Base-by-base conservation (phyloP, 805 yeast genomes). In the Metschnikowia gruessii region DNA sequence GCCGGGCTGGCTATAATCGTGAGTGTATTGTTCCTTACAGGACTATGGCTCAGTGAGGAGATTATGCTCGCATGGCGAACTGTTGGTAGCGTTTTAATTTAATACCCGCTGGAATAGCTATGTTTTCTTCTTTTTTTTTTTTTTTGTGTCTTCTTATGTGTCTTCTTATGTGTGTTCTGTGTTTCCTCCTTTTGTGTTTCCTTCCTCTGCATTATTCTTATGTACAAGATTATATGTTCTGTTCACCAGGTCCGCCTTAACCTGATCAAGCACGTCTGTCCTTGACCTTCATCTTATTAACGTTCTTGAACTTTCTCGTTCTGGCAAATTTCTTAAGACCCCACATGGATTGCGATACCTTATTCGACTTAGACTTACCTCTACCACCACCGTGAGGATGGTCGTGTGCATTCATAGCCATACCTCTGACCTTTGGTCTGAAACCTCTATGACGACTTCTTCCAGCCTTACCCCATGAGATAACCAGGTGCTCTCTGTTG, bases 351-450 rank as follows among this genome's bases (percentile, higher is more conserved):
- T 86, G 88, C 16, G 98, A 87, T 49, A 86, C 78, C 74, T 89
- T 92, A 71, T 92, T 91, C 54, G 96, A 88, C 82, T 94, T 94
- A 51, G 96, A 87, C 70, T 94, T 94, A 81, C 99, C 99, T 79
- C 99, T 84, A 73, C 99, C 99, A 84, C 99, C 99, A 77, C 99
- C 99, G 62, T 89, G 91, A 55, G 99, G 99, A 75, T 94, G 99
- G 69, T 94, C 97, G 64, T 83, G 81, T 54, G 94, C 94, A 72
- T 94, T 94, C 96, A 88, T 89, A 41, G 99, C 98, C 58, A 89
- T 87, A 80, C 99, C 99, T 75, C 99, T 85, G 33, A 91, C 97
- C 42, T 84, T 81, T 31, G 99, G 99, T 69, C 98, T 83, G 61
- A 85, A 83, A 53, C 98, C 99, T 63, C 86, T 74, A 76, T 90